These are phyloP conservation scores for Pseudocercospora crystallina DNA, from an alignment of 2,329 filamentous ascomycete species.

Conservation along the genomic window DNA sequence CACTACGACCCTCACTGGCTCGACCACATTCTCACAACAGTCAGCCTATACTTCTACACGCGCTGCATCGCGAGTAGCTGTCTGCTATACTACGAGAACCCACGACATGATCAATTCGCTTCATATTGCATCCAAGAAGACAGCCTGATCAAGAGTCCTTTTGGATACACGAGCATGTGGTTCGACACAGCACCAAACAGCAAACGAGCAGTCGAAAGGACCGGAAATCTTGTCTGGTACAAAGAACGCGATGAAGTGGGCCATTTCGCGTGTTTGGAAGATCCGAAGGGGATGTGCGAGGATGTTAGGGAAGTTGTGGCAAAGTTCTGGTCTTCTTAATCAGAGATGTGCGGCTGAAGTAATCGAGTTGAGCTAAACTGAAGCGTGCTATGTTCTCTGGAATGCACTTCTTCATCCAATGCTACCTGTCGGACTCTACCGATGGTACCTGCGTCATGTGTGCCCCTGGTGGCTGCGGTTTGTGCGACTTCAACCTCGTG, in stretches of 20 bases:
- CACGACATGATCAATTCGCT: constrained; percentile 40
- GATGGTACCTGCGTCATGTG: too few species aligned
- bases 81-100: constrained; percentile 42
- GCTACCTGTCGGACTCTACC: too few species aligned
- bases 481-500: too few species aligned
- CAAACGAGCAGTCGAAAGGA: constrained; percentile 35
- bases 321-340: constrained; percentile 14
- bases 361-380: too few species aligned
- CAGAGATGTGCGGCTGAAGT: background rate
- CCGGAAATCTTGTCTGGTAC: constrained; percentile 41
- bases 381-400: too few species aligned
- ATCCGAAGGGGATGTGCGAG: constrained; percentile 30
- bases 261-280: constrained; percentile 33
- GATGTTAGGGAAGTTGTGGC: constrained; percentile 30
- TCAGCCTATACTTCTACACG: constrained; percentile 41
- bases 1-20: constrained; percentile 36
- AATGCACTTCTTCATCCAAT: too few species aligned
- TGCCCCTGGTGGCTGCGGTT: too few species aligned
- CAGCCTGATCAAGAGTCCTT: constrained; percentile 39
- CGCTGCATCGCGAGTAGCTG: constrained; percentile 39
- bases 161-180: constrained; percentile 40
- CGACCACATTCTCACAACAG: constrained; percentile 34
- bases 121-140: constrained; percentile 37
- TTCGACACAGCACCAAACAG: constrained; percentile 40
- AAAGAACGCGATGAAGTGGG: constrained; percentile 31